Conservation (phyloP, 495 filamentous ascomycete genomes). For the Penicillium lividum region DNA sequence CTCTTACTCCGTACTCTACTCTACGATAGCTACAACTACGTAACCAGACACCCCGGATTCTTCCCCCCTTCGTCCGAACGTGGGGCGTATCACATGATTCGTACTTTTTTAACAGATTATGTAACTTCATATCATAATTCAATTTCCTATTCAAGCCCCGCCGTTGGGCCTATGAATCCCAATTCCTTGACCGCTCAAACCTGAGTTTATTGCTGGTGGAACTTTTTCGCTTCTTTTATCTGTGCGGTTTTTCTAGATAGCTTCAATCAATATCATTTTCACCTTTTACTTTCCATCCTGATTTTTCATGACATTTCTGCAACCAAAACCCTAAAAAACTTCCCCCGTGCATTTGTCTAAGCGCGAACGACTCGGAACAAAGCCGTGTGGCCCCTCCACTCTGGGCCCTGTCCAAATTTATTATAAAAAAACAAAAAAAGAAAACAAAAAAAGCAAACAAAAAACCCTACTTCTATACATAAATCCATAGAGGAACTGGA, state of each 20-base stretch:
- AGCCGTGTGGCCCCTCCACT: slow-evolving; percentile 10
- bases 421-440: slow-evolving; percentile 11
- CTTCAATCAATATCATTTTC: not conserved
- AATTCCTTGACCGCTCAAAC: too few species aligned
- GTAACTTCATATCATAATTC: too few species aligned
- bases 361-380: slow-evolving; percentile 17
- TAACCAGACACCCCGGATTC: slow-evolving; percentile 14
- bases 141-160: slow-evolving; percentile 1
- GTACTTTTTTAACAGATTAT: not conserved
- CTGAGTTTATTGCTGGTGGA: not conserved
- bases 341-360: slow-evolving; percentile 3
- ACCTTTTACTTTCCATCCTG: not conserved
- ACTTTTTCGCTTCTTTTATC: not conserved
- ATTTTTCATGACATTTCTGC: not conserved
- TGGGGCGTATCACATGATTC: not conserved
- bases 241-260: not conserved
- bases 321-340: not conserved
- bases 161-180: slow-evolving; percentile 1
- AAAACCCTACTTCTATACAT: slow-evolving; percentile 8
- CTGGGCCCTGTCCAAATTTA: slow-evolving; percentile 2
- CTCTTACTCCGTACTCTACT: too few species aligned
- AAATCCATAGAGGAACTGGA: not conserved
- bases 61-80: slow-evolving; percentile 13
- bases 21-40: too few species aligned
- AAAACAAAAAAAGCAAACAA: slow-evolving; percentile 1